Evolutionary conservation across 257 asterid species (phyloP).

Genomic region (Solanum etuberosum): DNA sequence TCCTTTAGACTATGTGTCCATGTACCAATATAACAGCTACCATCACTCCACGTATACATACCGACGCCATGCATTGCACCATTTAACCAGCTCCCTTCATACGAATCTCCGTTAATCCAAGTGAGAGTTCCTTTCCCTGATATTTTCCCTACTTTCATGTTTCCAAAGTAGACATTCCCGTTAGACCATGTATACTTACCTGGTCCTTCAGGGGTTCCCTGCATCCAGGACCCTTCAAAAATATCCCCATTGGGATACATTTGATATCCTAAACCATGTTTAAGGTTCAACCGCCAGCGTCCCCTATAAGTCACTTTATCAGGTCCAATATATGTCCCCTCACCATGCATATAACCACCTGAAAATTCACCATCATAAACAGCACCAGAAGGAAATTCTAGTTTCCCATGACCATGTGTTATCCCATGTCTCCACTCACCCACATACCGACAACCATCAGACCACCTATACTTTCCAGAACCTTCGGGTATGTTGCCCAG

Average conservation of each 20-base stretch:
- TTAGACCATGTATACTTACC: slow-evolving; percentile 87
- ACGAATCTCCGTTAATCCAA: slow-evolving; percentile 76
- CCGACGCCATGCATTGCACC: slow-evolving; percentile 91
- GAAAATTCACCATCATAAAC: slow-evolving; percentile 81
- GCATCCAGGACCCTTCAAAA: slow-evolving; percentile 95
- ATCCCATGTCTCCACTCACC: slow-evolving; percentile 96
- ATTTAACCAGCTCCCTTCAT: slow-evolving; percentile 75
- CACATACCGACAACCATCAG: slow-evolving; percentile 78
- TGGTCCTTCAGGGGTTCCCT: slow-evolving; percentile 85
- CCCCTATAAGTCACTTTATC: slow-evolving; percentile 58
- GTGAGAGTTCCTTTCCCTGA: slow-evolving; percentile 92
- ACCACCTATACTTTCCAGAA: slow-evolving; percentile 63
- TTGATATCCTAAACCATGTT: slow-evolving; percentile 91
- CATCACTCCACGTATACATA: slow-evolving; percentile 75
- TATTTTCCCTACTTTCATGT: slow-evolving; percentile 80
- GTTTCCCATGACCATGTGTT: slow-evolving; percentile 79
- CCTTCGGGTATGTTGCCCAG: slow-evolving; percentile 70
- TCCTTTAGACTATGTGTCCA: slow-evolving; percentile 93
- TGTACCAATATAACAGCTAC: slow-evolving; percentile 76
- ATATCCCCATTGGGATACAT: slow-evolving; percentile 62
- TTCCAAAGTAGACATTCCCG: slow-evolving; percentile 79
- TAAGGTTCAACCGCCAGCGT: slow-evolving; percentile 70
- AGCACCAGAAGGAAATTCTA: slow-evolving; percentile 77
- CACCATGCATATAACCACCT: slow-evolving; percentile 76
- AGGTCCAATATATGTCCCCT: slow-evolving; percentile 47